Percentiles rank a stretch among this genome's conserved stretches.
Conservation (phyloP, 2,329 filamentous ascomycete genomes). For the Penicillium janthinellum region DNA sequence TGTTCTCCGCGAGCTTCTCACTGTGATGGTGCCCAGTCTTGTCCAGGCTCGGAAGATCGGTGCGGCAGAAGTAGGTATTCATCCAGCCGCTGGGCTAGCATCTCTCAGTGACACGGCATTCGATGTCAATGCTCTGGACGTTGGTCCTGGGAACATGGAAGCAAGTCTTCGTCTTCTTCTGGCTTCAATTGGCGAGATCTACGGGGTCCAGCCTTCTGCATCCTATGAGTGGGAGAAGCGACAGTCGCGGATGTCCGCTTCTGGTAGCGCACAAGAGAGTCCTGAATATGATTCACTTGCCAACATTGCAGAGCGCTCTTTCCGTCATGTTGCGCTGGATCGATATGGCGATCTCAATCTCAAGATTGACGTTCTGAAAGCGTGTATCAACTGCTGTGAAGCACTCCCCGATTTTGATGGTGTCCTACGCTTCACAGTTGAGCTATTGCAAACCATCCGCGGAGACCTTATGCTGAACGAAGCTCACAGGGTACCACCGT, state of each 20-base stretch:
- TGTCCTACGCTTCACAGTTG: conserved; percentile 82
- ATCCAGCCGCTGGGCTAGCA: conserved; percentile 85
- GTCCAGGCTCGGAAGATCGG: conserved; percentile 90
- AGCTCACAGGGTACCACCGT: conserved; percentile 68
- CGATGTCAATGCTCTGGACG: conserved; percentile 47
- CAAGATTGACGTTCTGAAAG: conserved; percentile 82
- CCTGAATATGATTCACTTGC: conserved; percentile 39
- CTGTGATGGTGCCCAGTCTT: conserved; percentile 77
- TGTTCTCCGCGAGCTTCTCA: conserved; percentile 81
- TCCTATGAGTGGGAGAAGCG: conserved; percentile 37
- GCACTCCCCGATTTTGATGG: conserved; percentile 89
- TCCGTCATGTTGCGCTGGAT: conserved; percentile 49
- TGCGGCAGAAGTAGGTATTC: conserved; percentile 93
- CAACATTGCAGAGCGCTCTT: conserved; percentile 47
- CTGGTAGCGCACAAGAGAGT: conserved; percentile 17
- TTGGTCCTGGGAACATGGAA: conserved; percentile 46
- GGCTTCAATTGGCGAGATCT: conserved; percentile 42
- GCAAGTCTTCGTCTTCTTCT: conserved; percentile 43
- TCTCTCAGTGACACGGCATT: conserved; percentile 62
- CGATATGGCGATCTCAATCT: conserved; percentile 74
- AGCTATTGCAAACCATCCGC: conserved; percentile 73
- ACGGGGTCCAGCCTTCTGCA: conserved; percentile 44
- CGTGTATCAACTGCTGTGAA: conserved; percentile 93
- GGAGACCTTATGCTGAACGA: conserved; percentile 75
- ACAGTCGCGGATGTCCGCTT: conserved; percentile 24